A percentile compares a stretch with the other conserved stretches of the same genome.
phyloP scores from a whole-genome alignment of 2,329 filamentous ascomycete genomes.

The Tolypocladium sp. region DNA sequence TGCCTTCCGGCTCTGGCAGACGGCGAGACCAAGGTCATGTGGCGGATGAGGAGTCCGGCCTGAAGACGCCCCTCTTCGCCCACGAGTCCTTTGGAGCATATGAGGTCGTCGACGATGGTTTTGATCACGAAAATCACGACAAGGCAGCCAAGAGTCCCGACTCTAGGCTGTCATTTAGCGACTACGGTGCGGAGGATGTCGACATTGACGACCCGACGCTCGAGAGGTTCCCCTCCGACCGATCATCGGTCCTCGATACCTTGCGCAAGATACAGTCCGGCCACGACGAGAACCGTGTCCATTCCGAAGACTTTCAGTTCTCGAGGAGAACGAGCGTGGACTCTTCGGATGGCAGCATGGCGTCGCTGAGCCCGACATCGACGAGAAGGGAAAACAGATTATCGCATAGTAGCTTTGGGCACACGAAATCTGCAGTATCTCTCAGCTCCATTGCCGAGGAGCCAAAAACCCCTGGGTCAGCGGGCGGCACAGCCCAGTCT shows the following conservation, averaged over 20 bases:
- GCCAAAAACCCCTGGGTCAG: slow-evolving; percentile 14
- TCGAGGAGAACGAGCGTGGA: slow-evolving; percentile 26
- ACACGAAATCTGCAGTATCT: slow-evolving; percentile 28
- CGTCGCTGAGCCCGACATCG: slow-evolving; percentile 21
- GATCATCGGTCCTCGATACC: slow-evolving; percentile 32
- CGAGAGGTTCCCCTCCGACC: slow-evolving; percentile 37
- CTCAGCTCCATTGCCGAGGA: slow-evolving; percentile 38
- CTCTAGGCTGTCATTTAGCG: slow-evolving; percentile 9
- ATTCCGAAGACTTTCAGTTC: slow-evolving; percentile 24
- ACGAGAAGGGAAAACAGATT: slow-evolving; percentile 21
- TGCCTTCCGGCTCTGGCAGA: background rate
- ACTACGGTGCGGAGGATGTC: slow-evolving; percentile 8
- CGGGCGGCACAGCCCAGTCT: background rate
- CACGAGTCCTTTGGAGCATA: slow-evolving; percentile 37
- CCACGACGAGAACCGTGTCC: slow-evolving; percentile 27
- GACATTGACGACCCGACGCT: slow-evolving; percentile 39
- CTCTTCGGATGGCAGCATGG: slow-evolving; percentile 24
- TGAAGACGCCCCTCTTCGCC: slow-evolving; percentile 32
- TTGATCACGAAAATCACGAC: slow-evolving; percentile 16
- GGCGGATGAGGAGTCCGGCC: slow-evolving; percentile 8
- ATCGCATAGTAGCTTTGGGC: slow-evolving; percentile 23
- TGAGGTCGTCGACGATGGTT: slow-evolving; percentile 21
- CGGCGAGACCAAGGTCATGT: background rate
- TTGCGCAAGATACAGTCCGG: slow-evolving; percentile 37
- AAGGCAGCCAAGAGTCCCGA: slow-evolving; percentile 9